Evolutionary conservation across 1,139 yeast genomes (phyloP).

Genomic region (Hyphopichia wangnamkhiaoensis): DNA sequence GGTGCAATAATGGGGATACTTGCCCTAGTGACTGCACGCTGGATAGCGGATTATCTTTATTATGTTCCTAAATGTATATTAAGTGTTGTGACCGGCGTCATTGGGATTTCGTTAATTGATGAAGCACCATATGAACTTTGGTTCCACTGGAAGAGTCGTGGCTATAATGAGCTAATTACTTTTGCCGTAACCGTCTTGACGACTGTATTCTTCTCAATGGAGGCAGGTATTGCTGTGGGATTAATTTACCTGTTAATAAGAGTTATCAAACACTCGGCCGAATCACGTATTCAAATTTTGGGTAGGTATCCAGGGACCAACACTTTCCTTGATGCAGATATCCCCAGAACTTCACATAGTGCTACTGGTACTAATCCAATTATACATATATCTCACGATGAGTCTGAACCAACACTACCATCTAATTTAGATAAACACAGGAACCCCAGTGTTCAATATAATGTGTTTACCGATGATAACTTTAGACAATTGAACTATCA

Average conservation of each 20-base stretch:
- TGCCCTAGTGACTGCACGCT: conserved; percentile 66
- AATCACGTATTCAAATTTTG: conserved; percentile 85
- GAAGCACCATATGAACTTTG: conserved; percentile 82
- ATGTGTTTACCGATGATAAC: conserved; percentile 38
- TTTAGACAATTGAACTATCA: conserved; percentile 39
- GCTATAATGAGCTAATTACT: conserved; percentile 76
- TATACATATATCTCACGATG: not conserved
- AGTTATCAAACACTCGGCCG: conserved; percentile 81
- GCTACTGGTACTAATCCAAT: conserved; percentile 2
- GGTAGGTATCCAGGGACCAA: conserved; percentile 81
- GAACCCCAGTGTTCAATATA: conserved; percentile 18
- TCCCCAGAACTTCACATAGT: conserved; percentile 9
- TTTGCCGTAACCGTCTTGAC: conserved; percentile 70
- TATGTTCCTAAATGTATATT: conserved; percentile 80
- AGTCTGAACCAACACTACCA: not conserved
- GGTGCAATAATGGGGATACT: conserved; percentile 79
- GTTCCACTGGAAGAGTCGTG: conserved; percentile 74
- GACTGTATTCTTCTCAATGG: conserved; percentile 81
- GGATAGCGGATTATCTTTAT: conserved; percentile 63
- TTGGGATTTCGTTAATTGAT: conserved; percentile 76
- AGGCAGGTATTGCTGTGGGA: conserved; percentile 87
- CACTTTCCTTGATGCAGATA: conserved; percentile 78
- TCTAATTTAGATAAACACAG: conserved; percentile 1
- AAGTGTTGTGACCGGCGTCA: conserved; percentile 77
- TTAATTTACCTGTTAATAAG: conserved; percentile 75